These are phyloP conservation scores for Hortiboletus campestris DNA, from an alignment of 768 basidiomycete genomes.

Conservation along the genomic window DNA sequence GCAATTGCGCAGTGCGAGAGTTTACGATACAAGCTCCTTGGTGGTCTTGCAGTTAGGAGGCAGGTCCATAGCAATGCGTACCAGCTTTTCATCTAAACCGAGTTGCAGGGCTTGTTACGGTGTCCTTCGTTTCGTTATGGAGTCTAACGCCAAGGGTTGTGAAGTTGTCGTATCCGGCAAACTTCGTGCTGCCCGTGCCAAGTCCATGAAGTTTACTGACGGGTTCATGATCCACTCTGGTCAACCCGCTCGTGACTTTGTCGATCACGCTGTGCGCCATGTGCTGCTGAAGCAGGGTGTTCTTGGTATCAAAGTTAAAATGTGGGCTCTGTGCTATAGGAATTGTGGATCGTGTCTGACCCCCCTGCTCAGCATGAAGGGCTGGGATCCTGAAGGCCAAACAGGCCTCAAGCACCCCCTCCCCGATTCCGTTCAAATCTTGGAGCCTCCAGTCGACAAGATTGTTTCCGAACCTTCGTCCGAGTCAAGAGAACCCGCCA, in stretches of 20 bases:
- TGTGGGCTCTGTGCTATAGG: conserved; percentile 49
- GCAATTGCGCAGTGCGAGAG: conserved; percentile 99
- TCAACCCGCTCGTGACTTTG: conserved; percentile 95
- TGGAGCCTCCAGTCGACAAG: conserved; percentile 90
- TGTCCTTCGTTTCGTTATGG: conserved; percentile 99
- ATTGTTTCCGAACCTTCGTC: conserved; percentile 85
- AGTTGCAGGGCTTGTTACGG: conserved; percentile 87
- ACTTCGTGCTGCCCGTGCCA: conserved; percentile 98
- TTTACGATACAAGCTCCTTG: conserved; percentile 97
- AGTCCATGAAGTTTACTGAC: conserved; percentile 99
- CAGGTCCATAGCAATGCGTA: conserved; percentile 36
- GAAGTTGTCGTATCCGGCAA: conserved; percentile 99
- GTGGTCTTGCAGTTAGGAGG: conserved; percentile 99
- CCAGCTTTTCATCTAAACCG: neutral
- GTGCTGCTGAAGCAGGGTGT: conserved; percentile 98
- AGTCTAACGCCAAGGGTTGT: conserved; percentile 99
- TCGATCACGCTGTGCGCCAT: conserved; percentile 97
- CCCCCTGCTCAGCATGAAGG: conserved; percentile 78
- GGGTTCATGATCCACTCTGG: conserved; percentile 99
- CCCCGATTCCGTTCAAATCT: conserved; percentile 89
- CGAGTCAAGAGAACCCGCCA: conserved; percentile 75
- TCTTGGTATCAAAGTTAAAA: conserved; percentile 99
- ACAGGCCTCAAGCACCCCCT: conserved; percentile 90
- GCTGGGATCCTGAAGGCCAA: conserved; percentile 88
- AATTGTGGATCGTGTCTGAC: conserved; percentile 11